Base-by-base conservation (phyloP, 2,329 filamentous ascomycete species). In the Chaetoscypha palmicola region DNA sequence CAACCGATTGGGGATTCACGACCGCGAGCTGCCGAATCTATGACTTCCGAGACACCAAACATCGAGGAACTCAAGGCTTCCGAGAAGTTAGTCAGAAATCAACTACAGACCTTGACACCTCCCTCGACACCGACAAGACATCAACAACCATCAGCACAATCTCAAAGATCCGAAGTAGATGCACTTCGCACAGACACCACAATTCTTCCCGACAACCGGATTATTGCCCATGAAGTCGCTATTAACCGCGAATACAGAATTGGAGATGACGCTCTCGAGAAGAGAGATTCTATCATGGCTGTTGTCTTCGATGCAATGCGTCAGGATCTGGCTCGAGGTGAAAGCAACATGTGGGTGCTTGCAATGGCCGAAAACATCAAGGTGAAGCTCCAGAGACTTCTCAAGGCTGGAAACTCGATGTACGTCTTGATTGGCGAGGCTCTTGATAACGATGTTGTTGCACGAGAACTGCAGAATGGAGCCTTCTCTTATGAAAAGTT, bases 401-500 rank as follows among this genome's bases (percentile, higher is more conserved):
- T 91, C 17, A 81, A 80, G 55, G 72, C 78, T 2, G 81, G 80
- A 7, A 86, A 83, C 58, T 77, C 80, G 14, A 84, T 89, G 75
- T 74, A 89, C 59, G 81, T 72, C 2, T 72, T 87, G 34, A 87
- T 91, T 46, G 78, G 78, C 2, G 86, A 90, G 58, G 77, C 84
- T 1, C 68, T 92, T 19, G 86, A 91, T 53, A 77, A 80, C 1
- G 81, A 87, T 30, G 71, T 84, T 49, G 81, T 88, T 21, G 71
- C 74, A 48, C 75, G 73, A 31, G 83, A 90, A 52, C 86, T 86
- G 56, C 68, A 69, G 8, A 72, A 79, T 43, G 85, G 86, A 11
- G 78, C 77, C 38, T 91, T 91, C 61, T 90, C 86, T 0, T 90
- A 90, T 52, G 81, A 85, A 52, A 83, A 79, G 46, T 90, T 91